Base-by-base conservation (phyloP, 768 basidiomycete species). In the Podaxis sp. region DNA sequence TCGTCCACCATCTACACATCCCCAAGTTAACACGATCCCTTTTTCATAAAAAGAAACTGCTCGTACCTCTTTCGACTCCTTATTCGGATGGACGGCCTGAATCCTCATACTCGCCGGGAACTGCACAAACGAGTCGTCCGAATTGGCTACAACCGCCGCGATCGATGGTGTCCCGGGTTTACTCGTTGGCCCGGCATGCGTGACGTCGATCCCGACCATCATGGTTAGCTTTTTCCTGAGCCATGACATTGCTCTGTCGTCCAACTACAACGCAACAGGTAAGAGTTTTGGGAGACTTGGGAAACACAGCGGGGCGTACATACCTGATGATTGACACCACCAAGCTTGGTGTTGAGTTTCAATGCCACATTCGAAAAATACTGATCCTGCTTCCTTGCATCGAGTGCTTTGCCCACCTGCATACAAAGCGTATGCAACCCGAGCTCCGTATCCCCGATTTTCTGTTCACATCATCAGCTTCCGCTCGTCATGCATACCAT, bases 201-300 rank as follows among this genome's bases (percentile, higher is more conserved):
- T 93, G 0, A 92, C 90, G 68, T 94, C 91, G 65, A 92, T 90
- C 0, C 93, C 93, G 2, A 94, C 86, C 69, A 94, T 75, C 88
- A 94, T 94, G 9, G 92, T 93, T 57, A 80, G 81, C 66, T 80
- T 79, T 71, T 82, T 82, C 1, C 72, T 83, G 52, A 93, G 74
- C 91, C 91, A 93, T 40, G 64, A 67, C 80, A 88, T 84, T 1
- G 84, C 82, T 1, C 63, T 67, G 0, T 76, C 70, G 37, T 88
- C 87, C 9, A 93, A 74, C 83, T 83, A 64, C 33, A 33, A 33
- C 33, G 33, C 33, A 33, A 0, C 33, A 33, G 33, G 33, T 33
- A 9, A 9, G 33, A 33, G 33, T 3, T 40, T 9, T 46, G 5
- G 43, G 9, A 24, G 40, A 40, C 29, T 9, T 38, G 38, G 5